phyloP scores from a whole-genome alignment of 441 rosid species.

The Corymbia calophylla region DNA sequence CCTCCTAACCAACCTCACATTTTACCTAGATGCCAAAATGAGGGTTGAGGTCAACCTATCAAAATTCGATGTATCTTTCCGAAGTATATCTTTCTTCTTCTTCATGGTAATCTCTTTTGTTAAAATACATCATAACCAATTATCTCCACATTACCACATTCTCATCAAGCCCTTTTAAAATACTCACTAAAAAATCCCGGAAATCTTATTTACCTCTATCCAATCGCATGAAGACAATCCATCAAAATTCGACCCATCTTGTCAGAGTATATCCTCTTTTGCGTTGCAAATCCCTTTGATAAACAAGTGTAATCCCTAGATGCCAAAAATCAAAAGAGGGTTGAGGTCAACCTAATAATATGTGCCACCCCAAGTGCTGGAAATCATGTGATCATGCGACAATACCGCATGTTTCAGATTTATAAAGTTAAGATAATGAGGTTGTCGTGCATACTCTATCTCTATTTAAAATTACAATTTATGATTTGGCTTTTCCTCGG shows the following conservation, averaged over 20 bases:
- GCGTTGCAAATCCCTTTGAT: accelerated
- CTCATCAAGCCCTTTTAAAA: not conserved
- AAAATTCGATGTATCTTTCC: too few species aligned
- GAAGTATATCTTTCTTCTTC: too few species aligned
- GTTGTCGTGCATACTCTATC: not conserved
- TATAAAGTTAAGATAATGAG: not conserved
- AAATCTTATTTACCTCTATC: not conserved
- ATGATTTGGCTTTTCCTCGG: not conserved
- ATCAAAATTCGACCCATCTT: not conserved
- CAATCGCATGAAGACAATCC: not conserved
- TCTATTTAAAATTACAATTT: not conserved
- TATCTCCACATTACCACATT: not conserved
- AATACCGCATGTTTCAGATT: not conserved
- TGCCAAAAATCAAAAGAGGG: not conserved
- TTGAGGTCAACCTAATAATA: not conserved
- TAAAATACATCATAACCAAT: not conserved
- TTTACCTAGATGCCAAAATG: not conserved
- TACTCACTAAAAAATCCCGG: not conserved
- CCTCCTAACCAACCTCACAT: too few species aligned
- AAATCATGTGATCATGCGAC: not conserved
- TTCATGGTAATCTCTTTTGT: too few species aligned
- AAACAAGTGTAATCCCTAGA: not conserved
- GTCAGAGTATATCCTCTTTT: not conserved
- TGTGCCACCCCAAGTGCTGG: not conserved
- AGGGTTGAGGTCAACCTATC: not conserved